These are phyloP conservation scores for Mortierella sp. DNA, from an alignment of 371 early-diverging fungal genomes.

Conservation along the genomic window DNA sequence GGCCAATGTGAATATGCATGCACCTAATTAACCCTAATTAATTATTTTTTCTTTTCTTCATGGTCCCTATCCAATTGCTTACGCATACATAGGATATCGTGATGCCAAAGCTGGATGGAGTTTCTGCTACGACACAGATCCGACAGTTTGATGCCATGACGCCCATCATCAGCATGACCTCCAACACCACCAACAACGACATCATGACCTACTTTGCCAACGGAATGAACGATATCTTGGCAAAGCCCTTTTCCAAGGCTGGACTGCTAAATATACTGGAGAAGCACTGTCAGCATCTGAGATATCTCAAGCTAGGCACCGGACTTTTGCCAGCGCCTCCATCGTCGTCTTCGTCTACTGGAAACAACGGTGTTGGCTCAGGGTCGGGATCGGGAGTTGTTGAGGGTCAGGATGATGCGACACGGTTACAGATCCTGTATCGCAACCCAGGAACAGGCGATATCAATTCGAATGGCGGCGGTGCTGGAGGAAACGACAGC, in stretches of 20 bases:
- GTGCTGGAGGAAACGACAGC: conserved; percentile 8
- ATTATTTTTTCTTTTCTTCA: not conserved
- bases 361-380: not conserved
- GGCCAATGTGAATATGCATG: not conserved
- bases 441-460: conserved; percentile 13
- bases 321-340: conserved; percentile 7
- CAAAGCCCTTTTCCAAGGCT: conserved; percentile 82
- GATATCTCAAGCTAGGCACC: conserved; percentile 42
- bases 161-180: conserved; percentile 89
- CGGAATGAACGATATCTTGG: conserved; percentile 88
- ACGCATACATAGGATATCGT: conserved; percentile 72
- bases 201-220: conserved; percentile 78
- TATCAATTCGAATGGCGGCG: not conserved
- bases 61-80: not conserved
- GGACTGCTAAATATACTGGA: conserved; percentile 71
- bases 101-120: conserved; percentile 86
- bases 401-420: conserved; percentile 16
- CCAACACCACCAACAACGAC: conserved; percentile 76
- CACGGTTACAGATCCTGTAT: conserved; percentile 10
- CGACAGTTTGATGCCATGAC: conserved; percentile 81
- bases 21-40: not conserved
- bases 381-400: conserved; percentile 12
- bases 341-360: not conserved
- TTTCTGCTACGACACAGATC: conserved; percentile 79
- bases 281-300: conserved; percentile 73